These are phyloP conservation scores for Podosphaera fusca DNA, from an alignment of 2,329 filamentous ascomycete species.

Conservation along the genomic window DNA sequence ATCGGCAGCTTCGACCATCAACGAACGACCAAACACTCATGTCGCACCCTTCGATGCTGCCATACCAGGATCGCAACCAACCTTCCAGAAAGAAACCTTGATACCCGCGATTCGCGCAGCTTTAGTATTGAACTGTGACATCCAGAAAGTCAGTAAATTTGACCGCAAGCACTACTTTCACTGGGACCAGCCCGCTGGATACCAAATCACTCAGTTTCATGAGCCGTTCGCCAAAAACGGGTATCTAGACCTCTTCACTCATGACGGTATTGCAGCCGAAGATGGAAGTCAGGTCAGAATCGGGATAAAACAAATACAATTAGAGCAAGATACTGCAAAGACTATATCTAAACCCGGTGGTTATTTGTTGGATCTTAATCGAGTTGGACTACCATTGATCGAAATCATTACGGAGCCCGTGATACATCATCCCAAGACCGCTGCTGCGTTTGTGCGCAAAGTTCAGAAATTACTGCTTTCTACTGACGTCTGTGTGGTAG, in stretches of 20 bases:
- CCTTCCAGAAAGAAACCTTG: conserved; percentile 62
- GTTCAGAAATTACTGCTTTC: conserved; percentile 59
- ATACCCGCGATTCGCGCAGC: conserved; percentile 82
- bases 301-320: conserved; percentile 79
- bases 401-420: conserved; percentile 88
- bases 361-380: conserved; percentile 79
- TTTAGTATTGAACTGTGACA: conserved; percentile 55
- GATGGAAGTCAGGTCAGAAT: conserved; percentile 49
- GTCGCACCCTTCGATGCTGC: conserved; percentile 76
- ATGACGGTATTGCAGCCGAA: conserved; percentile 59
- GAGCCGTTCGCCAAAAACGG: conserved; percentile 48
- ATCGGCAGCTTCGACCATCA: conserved; percentile 36
- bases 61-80: conserved; percentile 69
- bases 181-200: conserved; percentile 89
- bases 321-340: conserved; percentile 96
- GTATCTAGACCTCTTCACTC: conserved; percentile 39
- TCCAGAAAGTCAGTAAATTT: conserved; percentile 60
- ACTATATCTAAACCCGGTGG: conserved; percentile 56
- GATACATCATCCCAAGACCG: conserved; percentile 68
- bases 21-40: conserved; percentile 58
- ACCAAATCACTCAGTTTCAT: conserved; percentile 97
- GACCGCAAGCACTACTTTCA: conserved; percentile 98
- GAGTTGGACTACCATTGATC: conserved; percentile 71
- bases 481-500: conserved; percentile 66
- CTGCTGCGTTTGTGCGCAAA: conserved; percentile 73